Base-by-base conservation (phyloP, 441 rosid species). In the Francoa sonchifolia region DNA sequence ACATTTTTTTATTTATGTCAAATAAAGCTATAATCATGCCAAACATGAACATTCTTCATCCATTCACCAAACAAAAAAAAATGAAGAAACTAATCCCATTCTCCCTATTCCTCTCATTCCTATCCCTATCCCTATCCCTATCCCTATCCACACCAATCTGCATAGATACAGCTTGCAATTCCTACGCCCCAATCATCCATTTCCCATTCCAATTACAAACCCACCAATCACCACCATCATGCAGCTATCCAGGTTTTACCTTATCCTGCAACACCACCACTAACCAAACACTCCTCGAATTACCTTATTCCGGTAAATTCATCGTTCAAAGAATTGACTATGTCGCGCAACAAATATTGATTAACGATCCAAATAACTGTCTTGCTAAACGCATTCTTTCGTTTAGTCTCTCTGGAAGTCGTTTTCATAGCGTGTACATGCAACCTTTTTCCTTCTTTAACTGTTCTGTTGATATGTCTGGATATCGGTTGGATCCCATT, bases 141-240 rank as follows among this genome's bases (percentile, higher is more conserved):
- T n/a, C n/a, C n/a, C n/a, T n/a, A n/a, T n/a, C n/a, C n/a, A n/a
- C n/a, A n/a, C n/a, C n/a, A n/a, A n/a, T n/a, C n/a, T n/a, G n/a
- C n/a, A n/a, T n/a, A n/a, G n/a, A n/a, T n/a, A n/a, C n/a, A n/a
- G n/a, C 58, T 33, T 72, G 77, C 42, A 16, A 42, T 58, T 59
- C 22, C 15, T 38, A 47, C 13, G 65, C 62, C 21, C 71, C 66
- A 0, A 9, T 5, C 1, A 48, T 82, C 54, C 74, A 62, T n/a
- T 79, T 76, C 42, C 94, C 89, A 11, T 82, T 82, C 62, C 59
- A 74, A 39, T 28, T 70, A n/a, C 23, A 23, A 19, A 26, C 31
- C 28, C 58, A 31, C 25, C 58, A 31, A 1, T 77, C 76, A 34
- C 33, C 52, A 1, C 17, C 33, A 2, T 52, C 72, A 1, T 72